These are phyloP conservation scores for Monosporozyma siamensis DNA, from an alignment of 805 yeast species.

Conservation along the genomic window DNA sequence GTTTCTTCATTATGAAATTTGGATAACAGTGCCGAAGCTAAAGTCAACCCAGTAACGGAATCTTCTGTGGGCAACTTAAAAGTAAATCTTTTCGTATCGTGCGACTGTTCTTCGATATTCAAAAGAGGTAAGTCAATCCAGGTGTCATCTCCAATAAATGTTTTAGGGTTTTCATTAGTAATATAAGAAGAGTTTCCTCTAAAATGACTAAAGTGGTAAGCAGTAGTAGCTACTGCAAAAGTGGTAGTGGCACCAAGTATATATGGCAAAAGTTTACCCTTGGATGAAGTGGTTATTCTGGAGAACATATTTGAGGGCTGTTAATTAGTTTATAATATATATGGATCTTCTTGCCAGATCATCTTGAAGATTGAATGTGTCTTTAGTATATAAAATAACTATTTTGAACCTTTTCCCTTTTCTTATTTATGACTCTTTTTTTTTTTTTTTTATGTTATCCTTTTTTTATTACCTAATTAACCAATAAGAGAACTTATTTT, in stretches of 20 bases:
- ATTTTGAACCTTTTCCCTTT: too few relatives aligned
- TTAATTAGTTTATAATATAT: too few relatives aligned
- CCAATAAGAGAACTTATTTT: too few relatives aligned
- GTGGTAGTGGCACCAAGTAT: conserved; percentile 41
- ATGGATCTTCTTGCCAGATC: too few relatives aligned
- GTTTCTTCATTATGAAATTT: conserved; percentile 65
- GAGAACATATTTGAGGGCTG: too few relatives aligned
- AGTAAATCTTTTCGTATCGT: conserved; percentile 57
- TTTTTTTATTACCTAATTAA: too few relatives aligned
- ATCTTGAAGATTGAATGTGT: too few relatives aligned
- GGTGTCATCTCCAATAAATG: conserved; percentile 52
- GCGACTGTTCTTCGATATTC: conserved; percentile 38
- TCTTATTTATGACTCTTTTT: too few relatives aligned
- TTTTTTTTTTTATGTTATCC: too few relatives aligned
- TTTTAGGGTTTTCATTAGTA: conserved; percentile 32
- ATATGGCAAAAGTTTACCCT: conserved; percentile 28
- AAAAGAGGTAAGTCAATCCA: conserved; percentile 62
- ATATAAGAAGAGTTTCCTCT: conserved; percentile 7
- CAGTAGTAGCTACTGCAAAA: conserved; percentile 28
- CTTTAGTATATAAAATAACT: too few relatives aligned
- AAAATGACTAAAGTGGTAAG: conserved; percentile 8
- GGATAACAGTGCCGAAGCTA: conserved; percentile 74
- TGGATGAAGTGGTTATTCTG: neutral
- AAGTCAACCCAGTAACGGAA: conserved; percentile 62
- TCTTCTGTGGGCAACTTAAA: conserved; percentile 62